Evolutionary conservation across 2,329 filamentous ascomycete species (phyloP).

Genomic region (Emmonsiellopsis sp.): DNA sequence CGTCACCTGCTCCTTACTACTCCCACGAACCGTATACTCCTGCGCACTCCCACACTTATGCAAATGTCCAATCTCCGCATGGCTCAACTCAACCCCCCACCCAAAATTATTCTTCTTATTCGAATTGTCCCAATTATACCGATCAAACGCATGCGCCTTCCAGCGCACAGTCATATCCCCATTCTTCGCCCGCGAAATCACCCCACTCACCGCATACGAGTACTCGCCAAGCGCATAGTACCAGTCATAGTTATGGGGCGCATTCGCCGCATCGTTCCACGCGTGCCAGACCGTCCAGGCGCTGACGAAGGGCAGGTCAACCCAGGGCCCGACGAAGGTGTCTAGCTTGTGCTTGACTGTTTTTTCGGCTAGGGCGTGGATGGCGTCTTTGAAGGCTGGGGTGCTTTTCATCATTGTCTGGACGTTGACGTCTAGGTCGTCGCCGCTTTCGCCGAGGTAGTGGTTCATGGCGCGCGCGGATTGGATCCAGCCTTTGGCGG

Average conservation of each 20-base stretch:
- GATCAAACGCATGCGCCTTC: slow-evolving; percentile 1
- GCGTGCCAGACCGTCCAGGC: slow-evolving; percentile 1
- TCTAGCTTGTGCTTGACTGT: neutral
- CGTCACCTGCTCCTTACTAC: neutral
- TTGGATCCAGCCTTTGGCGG: neutral
- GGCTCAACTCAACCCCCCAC: neutral
- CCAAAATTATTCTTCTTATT: slow-evolving; percentile 1
- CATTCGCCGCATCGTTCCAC: neutral
- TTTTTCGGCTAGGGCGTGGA: neutral
- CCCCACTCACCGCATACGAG: neutral
- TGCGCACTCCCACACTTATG: slow-evolving; percentile 1
- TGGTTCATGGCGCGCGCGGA: neutral
- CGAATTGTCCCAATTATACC: slow-evolving; percentile 2
- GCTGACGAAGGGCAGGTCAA: neutral
- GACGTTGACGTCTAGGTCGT: neutral
- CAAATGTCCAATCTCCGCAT: slow-evolving; percentile 3
- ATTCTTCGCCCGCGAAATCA: neutral
- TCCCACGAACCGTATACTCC: neutral
- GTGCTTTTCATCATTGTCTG: neutral
- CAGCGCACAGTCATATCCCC: neutral
- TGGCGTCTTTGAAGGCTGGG: neutral
- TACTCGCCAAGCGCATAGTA: slow-evolving; percentile 2
- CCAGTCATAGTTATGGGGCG: neutral
- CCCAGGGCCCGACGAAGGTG: neutral
- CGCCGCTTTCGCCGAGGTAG: neutral